Conservation (phyloP, 2,329 filamentous ascomycete genomes). For the Hirsutella rhossiliensis region DNA sequence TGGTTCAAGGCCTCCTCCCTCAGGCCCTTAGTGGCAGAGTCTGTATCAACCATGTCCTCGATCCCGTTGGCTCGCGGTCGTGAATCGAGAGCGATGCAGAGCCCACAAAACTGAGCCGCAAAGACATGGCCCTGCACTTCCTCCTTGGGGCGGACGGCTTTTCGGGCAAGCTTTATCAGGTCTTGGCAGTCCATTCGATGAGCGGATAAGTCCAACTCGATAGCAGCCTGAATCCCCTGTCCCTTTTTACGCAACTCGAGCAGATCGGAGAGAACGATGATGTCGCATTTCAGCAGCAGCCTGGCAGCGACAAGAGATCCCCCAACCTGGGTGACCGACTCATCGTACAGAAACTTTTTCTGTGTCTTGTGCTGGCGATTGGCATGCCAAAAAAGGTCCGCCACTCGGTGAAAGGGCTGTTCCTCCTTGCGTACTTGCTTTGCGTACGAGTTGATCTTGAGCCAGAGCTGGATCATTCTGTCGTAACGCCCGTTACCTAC, state of each 20-base stretch:
- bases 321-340: constrained; percentile 22
- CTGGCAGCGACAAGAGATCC: constrained; percentile 27
- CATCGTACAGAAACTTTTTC: constrained; percentile 20
- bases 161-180: constrained; percentile 25
- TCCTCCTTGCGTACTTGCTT: constrained; percentile 27
- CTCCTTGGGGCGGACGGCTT: constrained; percentile 24
- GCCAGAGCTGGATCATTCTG: constrained; percentile 4
- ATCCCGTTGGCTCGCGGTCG: neutral
- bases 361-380: constrained; percentile 13
- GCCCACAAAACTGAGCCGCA: constrained; percentile 31
- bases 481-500: constrained; percentile 4
- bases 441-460: constrained; percentile 3
- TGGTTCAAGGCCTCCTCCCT: constrained; percentile 5
- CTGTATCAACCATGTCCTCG: neutral
- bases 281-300: constrained; percentile 36
- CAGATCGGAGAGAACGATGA: constrained; percentile 31
- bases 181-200: constrained; percentile 25
- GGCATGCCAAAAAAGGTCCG: constrained; percentile 28
- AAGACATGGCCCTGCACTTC: constrained; percentile 38
- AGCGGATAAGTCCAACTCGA: constrained; percentile 13
- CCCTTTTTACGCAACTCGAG: constrained; percentile 4
- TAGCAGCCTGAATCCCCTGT: neutral
- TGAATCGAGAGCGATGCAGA: constrained; percentile 11
- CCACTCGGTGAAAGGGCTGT: constrained; percentile 35
- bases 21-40: neutral